Conservation (phyloP, 1,139 yeast genomes). For the Kazachstania sp. region DNA sequence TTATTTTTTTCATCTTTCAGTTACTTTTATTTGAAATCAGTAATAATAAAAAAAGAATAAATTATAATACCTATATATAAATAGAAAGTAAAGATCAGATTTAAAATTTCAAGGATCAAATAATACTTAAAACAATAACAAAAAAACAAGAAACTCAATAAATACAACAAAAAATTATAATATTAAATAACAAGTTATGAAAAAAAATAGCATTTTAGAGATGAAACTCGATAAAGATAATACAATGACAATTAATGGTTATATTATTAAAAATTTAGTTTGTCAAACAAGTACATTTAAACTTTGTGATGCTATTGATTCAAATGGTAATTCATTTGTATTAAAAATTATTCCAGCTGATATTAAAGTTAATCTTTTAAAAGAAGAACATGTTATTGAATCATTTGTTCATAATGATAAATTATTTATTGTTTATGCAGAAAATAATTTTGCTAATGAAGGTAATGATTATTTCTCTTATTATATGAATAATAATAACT, state of each 20-base stretch:
- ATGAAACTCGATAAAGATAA: neutral
- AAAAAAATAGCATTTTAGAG: too few relatives aligned
- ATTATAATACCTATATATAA: too few relatives aligned
- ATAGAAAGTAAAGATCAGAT: too few relatives aligned
- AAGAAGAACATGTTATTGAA: constrained; percentile 4
- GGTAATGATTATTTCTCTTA: constrained; percentile 16
- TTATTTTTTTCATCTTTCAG: too few relatives aligned
- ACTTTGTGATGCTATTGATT: constrained; percentile 9
- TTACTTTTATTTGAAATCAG: too few relatives aligned
- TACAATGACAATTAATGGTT: constrained; percentile 4
- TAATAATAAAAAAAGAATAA: too few relatives aligned
- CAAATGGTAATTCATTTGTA: constrained; percentile 6
- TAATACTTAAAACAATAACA: too few relatives aligned
- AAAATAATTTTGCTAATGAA: constrained; percentile 9
- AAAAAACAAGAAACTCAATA: neutral
- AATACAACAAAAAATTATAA: neutral
- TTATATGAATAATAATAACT: neutral
- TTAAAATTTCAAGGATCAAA: too few relatives aligned
- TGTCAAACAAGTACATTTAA: constrained; percentile 6
- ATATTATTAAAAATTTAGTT: constrained; percentile 7
- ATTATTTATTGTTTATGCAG: constrained; percentile 9
- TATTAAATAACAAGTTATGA: too few relatives aligned
- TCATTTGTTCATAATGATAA: constrained; percentile 3
- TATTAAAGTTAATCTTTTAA: neutral
- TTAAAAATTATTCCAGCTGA: constrained; percentile 4